These are phyloP conservation scores for Pythium aphanidermatum DNA, from an alignment of 352 stramenopile genomes.

Conservation along the genomic window DNA sequence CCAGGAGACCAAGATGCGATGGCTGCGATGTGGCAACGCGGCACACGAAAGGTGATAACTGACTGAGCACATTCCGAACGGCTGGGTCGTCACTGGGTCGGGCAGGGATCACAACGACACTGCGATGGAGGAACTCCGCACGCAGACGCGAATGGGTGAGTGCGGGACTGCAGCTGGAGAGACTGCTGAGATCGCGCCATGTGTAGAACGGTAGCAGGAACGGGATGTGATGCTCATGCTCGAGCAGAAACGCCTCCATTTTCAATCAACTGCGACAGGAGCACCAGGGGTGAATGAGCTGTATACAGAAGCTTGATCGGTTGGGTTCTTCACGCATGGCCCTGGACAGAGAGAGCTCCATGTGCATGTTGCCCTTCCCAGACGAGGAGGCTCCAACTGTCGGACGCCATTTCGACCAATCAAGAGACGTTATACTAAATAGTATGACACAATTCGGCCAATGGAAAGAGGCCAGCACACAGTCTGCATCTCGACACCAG, in stretches of 20 bases:
- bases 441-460: too few species aligned
- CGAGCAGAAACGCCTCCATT: slow-evolving; percentile 7
- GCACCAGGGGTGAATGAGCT: too few species aligned
- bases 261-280: not conserved
- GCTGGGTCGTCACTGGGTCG: not conserved
- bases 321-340: too few species aligned
- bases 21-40: not conserved
- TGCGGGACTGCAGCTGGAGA: not conserved
- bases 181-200: not conserved
- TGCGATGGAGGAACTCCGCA: not conserved
- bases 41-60: not conserved
- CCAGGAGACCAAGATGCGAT: not conserved
- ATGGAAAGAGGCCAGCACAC: too few species aligned
- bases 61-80: not conserved
- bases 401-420: too few species aligned
- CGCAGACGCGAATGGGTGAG: too few species aligned
- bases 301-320: too few species aligned
- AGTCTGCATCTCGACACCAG: too few species aligned
- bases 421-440: too few species aligned
- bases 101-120: not conserved
- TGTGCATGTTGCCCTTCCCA: too few species aligned
- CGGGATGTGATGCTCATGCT: not conserved
- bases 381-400: too few species aligned
- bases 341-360: too few species aligned
- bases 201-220: not conserved